phyloP scores from a whole-genome alignment of 306 rosid species.

The Myrica gale region DNA sequence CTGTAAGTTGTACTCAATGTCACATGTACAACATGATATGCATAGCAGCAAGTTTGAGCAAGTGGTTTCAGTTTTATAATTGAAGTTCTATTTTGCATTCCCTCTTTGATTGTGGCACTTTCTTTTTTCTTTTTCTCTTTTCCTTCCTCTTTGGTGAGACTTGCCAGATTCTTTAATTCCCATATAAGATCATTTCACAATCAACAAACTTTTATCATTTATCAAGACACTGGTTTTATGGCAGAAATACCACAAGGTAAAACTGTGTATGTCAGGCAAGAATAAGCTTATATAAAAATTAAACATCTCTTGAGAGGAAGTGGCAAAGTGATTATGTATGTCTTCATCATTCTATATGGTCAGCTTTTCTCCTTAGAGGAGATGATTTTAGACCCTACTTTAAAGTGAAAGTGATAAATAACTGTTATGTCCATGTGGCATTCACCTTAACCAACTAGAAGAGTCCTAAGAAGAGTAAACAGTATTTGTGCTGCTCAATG shows the following conservation, averaged over 20 bases:
- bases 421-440: not conserved
- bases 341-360: not conserved
- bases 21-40: not conserved
- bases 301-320: not conserved
- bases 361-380: not conserved
- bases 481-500: too few species aligned
- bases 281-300: not conserved
- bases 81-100: not conserved
- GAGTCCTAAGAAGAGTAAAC: too few species aligned
- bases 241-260: not conserved
- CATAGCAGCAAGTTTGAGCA: not conserved
- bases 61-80: not conserved
- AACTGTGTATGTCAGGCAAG: not conserved
- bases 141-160: not conserved
- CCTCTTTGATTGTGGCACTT: not conserved
- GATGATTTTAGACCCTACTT: not conserved
- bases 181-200: not conserved
- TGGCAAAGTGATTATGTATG: not conserved
- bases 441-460: not conserved
- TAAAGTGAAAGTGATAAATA: not conserved
- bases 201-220: not conserved
- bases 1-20: not conserved
- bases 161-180: not conserved
- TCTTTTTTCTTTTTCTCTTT: not conserved
- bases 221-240: not conserved